Evolutionary conservation across 1,284 basidiomycete genomes (phyloP), one percentile per base, ranked within the genome.

Genomic region (Leccinum colubrinum): DNA sequence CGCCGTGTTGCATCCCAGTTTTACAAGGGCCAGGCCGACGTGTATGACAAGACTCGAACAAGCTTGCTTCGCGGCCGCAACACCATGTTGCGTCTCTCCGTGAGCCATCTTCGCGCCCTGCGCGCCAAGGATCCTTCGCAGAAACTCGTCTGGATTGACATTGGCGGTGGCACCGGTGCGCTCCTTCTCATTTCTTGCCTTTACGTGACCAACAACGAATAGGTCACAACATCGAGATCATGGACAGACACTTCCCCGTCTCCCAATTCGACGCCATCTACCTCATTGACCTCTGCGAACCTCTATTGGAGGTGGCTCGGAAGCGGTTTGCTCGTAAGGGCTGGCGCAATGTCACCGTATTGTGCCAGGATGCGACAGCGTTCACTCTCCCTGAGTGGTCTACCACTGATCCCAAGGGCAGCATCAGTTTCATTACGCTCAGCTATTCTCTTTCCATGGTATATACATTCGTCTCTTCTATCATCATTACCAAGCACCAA

Each of bases 161-260:
- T 94, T 60, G 92, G 91, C 8, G 92, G 91, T 30, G 92, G 91
- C 39, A 93, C 91, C 9, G 89, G 87, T 82, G 58, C 61, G 69
- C 62, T 43, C 14, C 0, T 2, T 48, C 22, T 30, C 27, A 35
- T 51, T 48, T 22, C 33, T 51, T 43, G 30, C 17, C 35, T 4
- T 59, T 7, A 51, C 37, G 17, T 4, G 22, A 56, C 54, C 59
- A 20, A 64, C 30, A 60, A 12, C 15, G 22, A 48, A 33, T 59
- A 82, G 87, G 90, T 12, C 88, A 90, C 80, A 94, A 93, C 74
- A 88, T 94, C 66, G 92, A 94, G 76, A 80, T 87, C 65, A 93
- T 93, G 91, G 81, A 91, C 75, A 82, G 85, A 68, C 85, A 85
- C 73, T 81, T 91, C 61, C 84, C 88, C 7, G 78, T 90, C 59